These are phyloP conservation scores for Colletotrichum godetiae DNA, from an alignment of 2,329 filamentous ascomycete species.

Conservation along the genomic window DNA sequence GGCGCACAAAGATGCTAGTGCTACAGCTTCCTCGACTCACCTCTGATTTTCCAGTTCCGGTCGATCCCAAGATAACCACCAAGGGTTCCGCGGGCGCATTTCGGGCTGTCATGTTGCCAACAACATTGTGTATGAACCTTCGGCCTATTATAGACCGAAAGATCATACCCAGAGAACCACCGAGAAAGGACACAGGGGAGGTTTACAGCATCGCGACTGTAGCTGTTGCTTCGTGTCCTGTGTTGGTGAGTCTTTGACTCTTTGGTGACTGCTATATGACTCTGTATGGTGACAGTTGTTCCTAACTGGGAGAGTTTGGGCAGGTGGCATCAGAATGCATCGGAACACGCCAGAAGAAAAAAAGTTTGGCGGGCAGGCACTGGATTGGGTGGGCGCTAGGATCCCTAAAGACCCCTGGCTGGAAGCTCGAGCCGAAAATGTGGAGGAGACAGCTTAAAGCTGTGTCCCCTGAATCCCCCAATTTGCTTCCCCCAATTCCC, in stretches of 20 bases:
- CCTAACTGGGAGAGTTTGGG: not conserved
- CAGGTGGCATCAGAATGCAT: conserved; percentile 31
- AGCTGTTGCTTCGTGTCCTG: conserved; percentile 16
- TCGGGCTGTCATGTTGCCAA: conserved; percentile 37
- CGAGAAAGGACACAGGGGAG: conserved; percentile 14
- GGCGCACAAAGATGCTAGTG: not conserved
- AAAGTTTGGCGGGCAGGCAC: conserved; percentile 15
- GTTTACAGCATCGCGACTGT: conserved; percentile 12
- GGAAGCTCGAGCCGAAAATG: conserved; percentile 1
- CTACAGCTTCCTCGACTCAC: conserved; percentile 57
- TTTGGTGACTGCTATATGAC: not conserved
- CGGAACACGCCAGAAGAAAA: conserved; percentile 31
- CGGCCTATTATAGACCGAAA: conserved; percentile 24
- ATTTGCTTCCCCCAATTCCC: not conserved
- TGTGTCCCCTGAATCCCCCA: not conserved
- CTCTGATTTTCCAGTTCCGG: conserved; percentile 93
- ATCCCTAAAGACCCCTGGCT: conserved; percentile 23
- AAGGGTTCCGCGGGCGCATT: conserved; percentile 66
- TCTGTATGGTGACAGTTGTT: not conserved
- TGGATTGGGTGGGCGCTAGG: conserved; percentile 11
- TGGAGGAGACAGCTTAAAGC: not conserved
- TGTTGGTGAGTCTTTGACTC: conserved; percentile 2
- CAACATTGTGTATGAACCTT: conserved; percentile 40
- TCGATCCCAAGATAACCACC: conserved; percentile 87
- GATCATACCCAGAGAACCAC: conserved; percentile 23